These are phyloP conservation scores for Prunus campanulata DNA, from an alignment of 306 rosid species.

Conservation along the genomic window DNA sequence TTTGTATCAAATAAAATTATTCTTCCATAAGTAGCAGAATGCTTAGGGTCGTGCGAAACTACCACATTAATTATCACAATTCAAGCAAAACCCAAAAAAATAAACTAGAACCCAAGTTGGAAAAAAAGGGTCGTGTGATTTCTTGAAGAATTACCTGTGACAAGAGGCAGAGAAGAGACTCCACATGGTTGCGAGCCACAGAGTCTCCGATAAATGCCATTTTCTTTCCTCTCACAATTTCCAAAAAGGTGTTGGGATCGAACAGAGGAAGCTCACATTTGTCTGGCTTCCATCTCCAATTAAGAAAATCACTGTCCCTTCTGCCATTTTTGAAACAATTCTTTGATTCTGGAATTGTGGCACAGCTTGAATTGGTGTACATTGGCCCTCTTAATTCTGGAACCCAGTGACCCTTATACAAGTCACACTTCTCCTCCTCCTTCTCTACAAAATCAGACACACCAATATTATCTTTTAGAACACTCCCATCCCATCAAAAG, in stretches of 20 bases:
- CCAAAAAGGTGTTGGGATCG: constrained; percentile 48
- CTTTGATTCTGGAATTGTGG: constrained; percentile 65
- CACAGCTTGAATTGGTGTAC: constrained; percentile 75
- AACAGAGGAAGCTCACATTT: constrained; percentile 65
- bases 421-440: constrained; percentile 48
- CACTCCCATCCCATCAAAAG: too few species aligned
- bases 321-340: constrained; percentile 85
- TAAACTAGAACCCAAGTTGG: background rate
- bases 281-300: constrained; percentile 90
- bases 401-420: constrained; percentile 73
- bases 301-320: constrained; percentile 56
- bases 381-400: constrained; percentile 30
- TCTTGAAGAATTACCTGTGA: constrained; percentile 52
- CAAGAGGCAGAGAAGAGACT: constrained; percentile 75
- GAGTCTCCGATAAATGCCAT: constrained; percentile 90
- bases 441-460: constrained; percentile 27
- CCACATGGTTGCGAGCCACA: constrained; percentile 83
- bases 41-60: background rate
- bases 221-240: constrained; percentile 60
- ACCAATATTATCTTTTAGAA: background rate
- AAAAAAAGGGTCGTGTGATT: too few species aligned
- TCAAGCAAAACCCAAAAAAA: background rate
- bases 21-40: background rate
- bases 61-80: background rate
- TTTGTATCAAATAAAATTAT: background rate